These are phyloP conservation scores for Termitomyces sp. DNA, from an alignment of 768 basidiomycete genomes.

Conservation along the genomic window DNA sequence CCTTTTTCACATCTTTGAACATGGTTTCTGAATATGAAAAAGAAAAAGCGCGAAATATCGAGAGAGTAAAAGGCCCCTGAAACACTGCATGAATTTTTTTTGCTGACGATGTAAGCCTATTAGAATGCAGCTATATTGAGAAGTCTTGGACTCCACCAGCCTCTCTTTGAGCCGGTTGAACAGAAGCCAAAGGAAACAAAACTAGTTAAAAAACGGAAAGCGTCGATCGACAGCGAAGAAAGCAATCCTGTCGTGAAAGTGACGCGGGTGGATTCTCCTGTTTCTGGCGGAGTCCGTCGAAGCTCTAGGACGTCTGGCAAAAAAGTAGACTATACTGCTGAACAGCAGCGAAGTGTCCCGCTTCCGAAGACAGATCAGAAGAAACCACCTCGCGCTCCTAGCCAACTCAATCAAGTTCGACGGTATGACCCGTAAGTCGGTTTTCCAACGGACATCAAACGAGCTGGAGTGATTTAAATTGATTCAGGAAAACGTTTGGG, in stretches of 20 bases:
- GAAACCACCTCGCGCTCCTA: slow-evolving; percentile 24
- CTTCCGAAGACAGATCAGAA: slow-evolving; percentile 35
- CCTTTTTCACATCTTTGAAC: not conserved
- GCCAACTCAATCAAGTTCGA: slow-evolving; percentile 21
- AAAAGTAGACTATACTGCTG: slow-evolving; percentile 46
- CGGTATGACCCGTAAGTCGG: slow-evolving; percentile 48
- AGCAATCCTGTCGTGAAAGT: slow-evolving; percentile 21
- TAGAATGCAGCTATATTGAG: slow-evolving; percentile 42
- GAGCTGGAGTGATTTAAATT: not conserved
- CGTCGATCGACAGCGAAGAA: slow-evolving; percentile 18
- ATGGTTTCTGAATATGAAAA: slow-evolving; percentile 31
- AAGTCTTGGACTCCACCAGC: slow-evolving; percentile 40
- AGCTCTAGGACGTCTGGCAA: slow-evolving; percentile 65
- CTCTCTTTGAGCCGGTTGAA: slow-evolving; percentile 38
- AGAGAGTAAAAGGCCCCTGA: slow-evolving; percentile 15
- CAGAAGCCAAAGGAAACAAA: slow-evolving; percentile 30
- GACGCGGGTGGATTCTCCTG: slow-evolving; percentile 19
- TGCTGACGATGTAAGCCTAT: not conserved
- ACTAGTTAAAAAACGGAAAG: slow-evolving; percentile 38
- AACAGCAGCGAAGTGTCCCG: slow-evolving; percentile 29
- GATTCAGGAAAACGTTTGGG: slow-evolving; percentile 68
- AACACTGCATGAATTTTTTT: not conserved
- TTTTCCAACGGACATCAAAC: not conserved
- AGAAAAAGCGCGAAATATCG: slow-evolving; percentile 28
- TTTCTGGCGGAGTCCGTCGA: slow-evolving; percentile 41